Evolutionary conservation across 106 monocot genomes (phyloP).

Genomic region (Hemerocallis citrina): DNA sequence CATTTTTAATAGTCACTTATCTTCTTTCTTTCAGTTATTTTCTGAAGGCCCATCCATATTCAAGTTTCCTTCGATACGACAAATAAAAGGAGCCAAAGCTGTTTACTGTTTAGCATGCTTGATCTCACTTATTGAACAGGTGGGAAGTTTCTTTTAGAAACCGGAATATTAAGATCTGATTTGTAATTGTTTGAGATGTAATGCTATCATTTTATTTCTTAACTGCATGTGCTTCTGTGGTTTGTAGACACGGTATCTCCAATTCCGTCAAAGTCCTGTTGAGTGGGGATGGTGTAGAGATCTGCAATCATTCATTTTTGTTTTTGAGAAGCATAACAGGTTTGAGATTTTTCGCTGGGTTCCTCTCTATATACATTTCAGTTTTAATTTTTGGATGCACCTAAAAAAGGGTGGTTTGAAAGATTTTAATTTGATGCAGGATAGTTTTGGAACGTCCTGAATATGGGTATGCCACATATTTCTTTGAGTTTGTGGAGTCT

Average conservation of each 20-base stretch:
- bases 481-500: conserved; percentile 81
- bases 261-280: conserved; percentile 49
- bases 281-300: conserved; percentile 99
- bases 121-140: conserved; percentile 94
- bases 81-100: conserved; percentile 52
- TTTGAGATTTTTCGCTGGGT: neutral
- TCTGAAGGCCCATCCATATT: conserved; percentile 39
- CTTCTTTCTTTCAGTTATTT: conserved; percentile 56
- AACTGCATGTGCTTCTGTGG: neutral
- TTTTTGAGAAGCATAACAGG: conserved; percentile 91
- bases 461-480: conserved; percentile 99
- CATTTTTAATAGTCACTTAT: neutral
- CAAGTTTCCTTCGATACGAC: conserved; percentile 26
- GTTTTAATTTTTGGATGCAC: neutral
- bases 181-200: neutral
- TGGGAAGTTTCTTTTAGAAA: conserved; percentile 6
- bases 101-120: conserved; percentile 77
- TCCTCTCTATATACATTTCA: neutral
- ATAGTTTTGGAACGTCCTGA: conserved; percentile 96
- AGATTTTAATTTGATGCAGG: conserved; percentile 27
- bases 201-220: neutral
- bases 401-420: neutral
- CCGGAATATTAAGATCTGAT: neutral
- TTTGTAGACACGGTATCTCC: conserved; percentile 60
- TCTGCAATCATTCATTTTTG: conserved; percentile 95